Base-by-base conservation (phyloP, 2,329 filamentous ascomycete genomes). In the Penicillium sp. region DNA sequence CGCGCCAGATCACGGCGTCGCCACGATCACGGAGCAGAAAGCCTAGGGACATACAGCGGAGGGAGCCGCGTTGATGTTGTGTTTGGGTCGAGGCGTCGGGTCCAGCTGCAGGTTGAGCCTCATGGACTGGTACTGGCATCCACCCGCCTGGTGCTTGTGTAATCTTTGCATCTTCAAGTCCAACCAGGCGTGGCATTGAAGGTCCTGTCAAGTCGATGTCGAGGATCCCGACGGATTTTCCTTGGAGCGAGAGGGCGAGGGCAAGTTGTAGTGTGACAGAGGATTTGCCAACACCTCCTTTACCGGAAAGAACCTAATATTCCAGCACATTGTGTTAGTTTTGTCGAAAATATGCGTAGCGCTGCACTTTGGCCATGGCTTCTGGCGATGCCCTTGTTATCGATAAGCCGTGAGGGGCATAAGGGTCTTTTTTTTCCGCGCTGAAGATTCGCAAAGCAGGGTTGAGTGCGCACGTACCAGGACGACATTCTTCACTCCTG, bases 231-330 rank as follows among this genome's bases (percentile, higher is more conserved):
- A 97, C 93, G 0, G 90, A 91, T 71, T 93, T 84, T 54, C 93
- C 93, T 60, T 90, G 84, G 1, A 94, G 82, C 2, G 91, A 87
- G 30, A 99, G 85, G 0, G 92, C 91, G 35, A 99, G 84, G 8
- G 94, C 94, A 14, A 99, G 86, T 73, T 99, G 94, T 1, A 93
- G 95, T 0, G 94, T 97, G n/a, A 97, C 87, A 48, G 91, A 96
- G 40, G 93, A 97, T 79, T 99, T 99, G 55, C 94, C 94, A 18
- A 99, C 94, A 64, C 94, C 94, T 68, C 94, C 94, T 82, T 99
- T 99, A 65, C 94, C 94, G 11, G 94, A 97, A 44, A 99, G 87
- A 59, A 93, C 82, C 78, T 84, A 47, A 62, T 27, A 42, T 61
- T 59, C 18, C 35, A 18, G 11, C 23, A 36, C 14, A 10, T 3